phyloP scores from a whole-genome alignment of 1,139 yeast species.

The Candida sp. region DNA sequence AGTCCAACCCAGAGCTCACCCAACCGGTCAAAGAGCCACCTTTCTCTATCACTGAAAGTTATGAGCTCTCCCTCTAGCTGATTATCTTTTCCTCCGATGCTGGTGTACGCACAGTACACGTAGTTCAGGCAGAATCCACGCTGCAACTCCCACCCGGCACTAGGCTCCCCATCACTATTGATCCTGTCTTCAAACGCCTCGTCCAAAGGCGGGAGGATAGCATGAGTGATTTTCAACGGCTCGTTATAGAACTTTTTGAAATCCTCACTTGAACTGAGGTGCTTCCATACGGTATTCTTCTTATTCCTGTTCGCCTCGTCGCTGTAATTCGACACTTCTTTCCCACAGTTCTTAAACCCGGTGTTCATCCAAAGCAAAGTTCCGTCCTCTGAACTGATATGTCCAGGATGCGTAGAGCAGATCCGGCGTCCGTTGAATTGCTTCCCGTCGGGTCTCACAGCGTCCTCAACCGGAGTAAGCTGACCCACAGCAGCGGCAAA shows the following conservation, averaged over 20 bases:
- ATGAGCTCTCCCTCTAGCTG: conserved; percentile 28
- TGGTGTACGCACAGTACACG: conserved; percentile 50
- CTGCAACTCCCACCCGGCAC: conserved; percentile 36
- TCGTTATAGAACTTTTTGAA: conserved; percentile 30
- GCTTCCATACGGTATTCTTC: conserved; percentile 18
- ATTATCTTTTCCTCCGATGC: conserved; percentile 40
- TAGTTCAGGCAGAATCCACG: conserved; percentile 41
- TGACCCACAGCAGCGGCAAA: conserved; percentile 59
- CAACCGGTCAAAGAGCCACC: conserved; percentile 28
- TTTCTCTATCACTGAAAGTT: conserved; percentile 26
- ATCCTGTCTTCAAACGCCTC: conserved; percentile 16
- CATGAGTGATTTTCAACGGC: conserved; percentile 27
- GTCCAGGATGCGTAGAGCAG: conserved; percentile 45
- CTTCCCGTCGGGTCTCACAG: conserved; percentile 24
- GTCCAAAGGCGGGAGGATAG: conserved; percentile 36
- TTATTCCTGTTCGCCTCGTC: conserved; percentile 24
- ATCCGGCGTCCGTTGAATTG: conserved; percentile 15
- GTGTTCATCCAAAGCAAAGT: conserved; percentile 38
- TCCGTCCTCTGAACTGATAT: conserved; percentile 34
- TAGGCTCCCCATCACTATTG: conserved; percentile 35
- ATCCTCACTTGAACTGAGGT: conserved; percentile 21
- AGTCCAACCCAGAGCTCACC: conserved; percentile 36
- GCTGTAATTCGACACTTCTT: conserved; percentile 21
- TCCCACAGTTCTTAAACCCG: conserved; percentile 22
- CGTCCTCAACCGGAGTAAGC: conserved; percentile 33